Base-by-base conservation (phyloP, 345 rosid genomes). In the Boechera divaricarpa region DNA sequence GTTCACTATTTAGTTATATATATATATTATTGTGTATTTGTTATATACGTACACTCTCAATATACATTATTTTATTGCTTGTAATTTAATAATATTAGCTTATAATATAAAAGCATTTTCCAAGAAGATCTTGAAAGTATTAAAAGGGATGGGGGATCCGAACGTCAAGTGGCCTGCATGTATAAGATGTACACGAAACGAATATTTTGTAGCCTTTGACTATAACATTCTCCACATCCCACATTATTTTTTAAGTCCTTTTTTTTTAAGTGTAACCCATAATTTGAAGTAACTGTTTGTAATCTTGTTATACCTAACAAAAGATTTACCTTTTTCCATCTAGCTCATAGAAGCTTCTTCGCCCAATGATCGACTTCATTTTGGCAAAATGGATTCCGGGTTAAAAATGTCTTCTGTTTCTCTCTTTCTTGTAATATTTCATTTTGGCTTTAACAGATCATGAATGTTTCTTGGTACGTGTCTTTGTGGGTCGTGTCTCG, bases 281-380 rank as follows among this genome's bases (percentile, higher is more conserved):
- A 35, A 38, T 8, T 38, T 38, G 41, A 38, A 38, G 10, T 38
- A 38, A 2, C 10, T 2, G 2, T 2, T 36, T 36, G 39, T 36
- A 36, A 36, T 36, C 39, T 36, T 36, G 39, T 7, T 36, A 8
- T 9, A 39, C 12, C 44, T 39, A 10, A 39, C 44, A 39, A 39
- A 3, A 39, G 44, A 39, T 12, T 12, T 13, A 44, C 39, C 21
- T 33, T 33, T 29, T 58, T 33, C 13, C 4, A 49, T 60, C 39
- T 59, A 51, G 10, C 35, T 68, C 80, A 94, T 87, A 93, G 96
- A 90, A 85, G 86, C 87, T 69, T 93, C 87, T 69, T 93, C 86
- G 69, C 70, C 70, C 73, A 58, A 48, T 75, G 79, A 75, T 76
- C 97, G 97, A 56, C 90, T 90, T 59, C 84, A 71, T 83, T 90